Percentiles rank a stretch among this genome's conserved stretches.
phyloP scores from a whole-genome alignment of 257 asterid species.

The Rubia yunnanensis region DNA sequence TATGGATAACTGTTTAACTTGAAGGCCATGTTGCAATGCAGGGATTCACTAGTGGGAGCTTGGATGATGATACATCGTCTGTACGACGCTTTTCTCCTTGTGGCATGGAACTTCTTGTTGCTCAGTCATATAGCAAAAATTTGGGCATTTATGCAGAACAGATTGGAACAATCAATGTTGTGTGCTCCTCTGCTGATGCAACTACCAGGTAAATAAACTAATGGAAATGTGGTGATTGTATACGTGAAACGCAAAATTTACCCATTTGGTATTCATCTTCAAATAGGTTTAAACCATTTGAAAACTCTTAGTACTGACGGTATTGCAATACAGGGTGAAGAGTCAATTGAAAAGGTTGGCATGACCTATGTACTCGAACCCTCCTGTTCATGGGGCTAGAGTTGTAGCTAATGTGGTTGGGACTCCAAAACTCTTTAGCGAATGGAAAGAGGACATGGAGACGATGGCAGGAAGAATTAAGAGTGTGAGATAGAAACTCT shows the following conservation, averaged over 20 bases:
- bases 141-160: conserved; percentile 92
- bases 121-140: conserved; percentile 93
- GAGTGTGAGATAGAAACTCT: conserved; percentile 67
- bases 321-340: no score
- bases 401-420: conserved; percentile 91
- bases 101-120: conserved; percentile 85
- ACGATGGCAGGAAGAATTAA: conserved; percentile 92
- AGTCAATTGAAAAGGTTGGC: conserved; percentile 92
- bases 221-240: neutral
- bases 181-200: conserved; percentile 69
- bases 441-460: conserved; percentile 93
- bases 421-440: conserved; percentile 54
- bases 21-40: conserved; percentile 17
- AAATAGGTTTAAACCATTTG: neutral
- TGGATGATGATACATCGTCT: conserved; percentile 82
- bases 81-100: conserved; percentile 86
- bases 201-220: conserved; percentile 52
- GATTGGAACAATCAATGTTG: conserved; percentile 87
- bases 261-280: neutral
- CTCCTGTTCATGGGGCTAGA: conserved; percentile 90
- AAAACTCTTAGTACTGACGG: no score
- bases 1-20: neutral
- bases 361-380: conserved; percentile 95
- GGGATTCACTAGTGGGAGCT: conserved; percentile 99
- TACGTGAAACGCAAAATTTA: neutral